Percentiles rank a stretch among this genome's conserved stretches.
phyloP scores from a whole-genome alignment of 805 yeast species.

The Candida pseudofarinosa region DNA sequence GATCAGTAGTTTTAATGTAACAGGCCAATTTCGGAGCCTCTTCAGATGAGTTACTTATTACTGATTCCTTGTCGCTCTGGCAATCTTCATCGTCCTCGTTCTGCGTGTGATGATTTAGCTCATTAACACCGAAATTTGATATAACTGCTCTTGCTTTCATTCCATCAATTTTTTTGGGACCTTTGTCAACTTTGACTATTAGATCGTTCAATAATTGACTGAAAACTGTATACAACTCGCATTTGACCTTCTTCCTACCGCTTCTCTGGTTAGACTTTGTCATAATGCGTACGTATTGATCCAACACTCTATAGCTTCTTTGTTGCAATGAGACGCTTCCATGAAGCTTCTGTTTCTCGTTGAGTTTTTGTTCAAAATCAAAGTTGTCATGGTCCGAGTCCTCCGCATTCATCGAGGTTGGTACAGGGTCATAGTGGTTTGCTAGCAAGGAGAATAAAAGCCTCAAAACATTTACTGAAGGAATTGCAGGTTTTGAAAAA shows the following conservation, averaged over 20 bases:
- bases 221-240: not conserved
- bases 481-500: not conserved
- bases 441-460: not conserved
- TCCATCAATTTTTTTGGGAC: not conserved
- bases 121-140: no score
- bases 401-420: not conserved
- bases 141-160: not conserved
- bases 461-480: not conserved
- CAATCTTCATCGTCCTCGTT: no score
- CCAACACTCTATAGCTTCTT: not conserved
- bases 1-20: no score
- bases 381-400: not conserved
- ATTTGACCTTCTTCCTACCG: not conserved
- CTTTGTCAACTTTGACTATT: not conserved
- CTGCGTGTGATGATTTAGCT: no score
- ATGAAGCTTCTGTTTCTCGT: not conserved
- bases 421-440: not conserved
- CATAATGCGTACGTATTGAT: not conserved
- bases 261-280: not conserved
- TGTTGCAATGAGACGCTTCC: not conserved
- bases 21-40: not conserved
- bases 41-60: constrained; percentile 10
- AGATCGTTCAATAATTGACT: not conserved
- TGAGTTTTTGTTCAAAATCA: not conserved
- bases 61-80: constrained; percentile 2